Evolutionary conservation across 805 yeast genomes (phyloP), one percentile per base, ranked within the genome.

Genomic region (Candida ovalis): DNA sequence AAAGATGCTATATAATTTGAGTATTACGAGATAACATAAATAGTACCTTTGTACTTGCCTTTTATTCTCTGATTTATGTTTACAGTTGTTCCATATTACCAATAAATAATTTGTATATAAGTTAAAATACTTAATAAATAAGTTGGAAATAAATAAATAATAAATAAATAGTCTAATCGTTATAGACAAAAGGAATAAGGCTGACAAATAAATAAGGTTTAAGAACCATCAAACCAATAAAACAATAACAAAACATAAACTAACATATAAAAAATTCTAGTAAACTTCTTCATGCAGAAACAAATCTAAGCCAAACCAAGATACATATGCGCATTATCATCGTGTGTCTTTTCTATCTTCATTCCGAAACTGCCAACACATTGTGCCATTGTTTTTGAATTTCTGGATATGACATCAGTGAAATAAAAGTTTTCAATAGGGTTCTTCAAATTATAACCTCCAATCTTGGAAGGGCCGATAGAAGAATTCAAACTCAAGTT

Each of bases 341-440:
- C 86, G 50, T 65, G 64, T 46, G 73, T 67, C 65, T 82, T 82
- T 54, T 81, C 87, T 55, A 81, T 72, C 69, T 80, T 77, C 48
- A 84, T 78, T 45, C 88, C 88, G 62, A 84, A 82, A 48, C 84
- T 72, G 46, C 84, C 77, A 50, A 89, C 82, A 74, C 95, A 86
- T 71, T 78, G 84, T 38, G 96, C 95, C 96, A 88, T 88, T 27
- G 96, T 88, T 55, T 89, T 88, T 43, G 96, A 88, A 48, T 88
- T 81, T 74, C 96, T 80, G 22, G 95, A 84, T 57, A 88, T 84
- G 53, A 86, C 88, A 67, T 88, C 92, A 32, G 96, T 88, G 77
- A 88, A 85, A 75, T 88, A 88, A 68, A 86, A 88, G 80, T 88
- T 86, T 57, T 79, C 80, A 62, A 88, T 82, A 49, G 90, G 90